Base-by-base conservation (phyloP, 2,329 filamentous ascomycete genomes). In the Hirsutella thompsonii region DNA sequence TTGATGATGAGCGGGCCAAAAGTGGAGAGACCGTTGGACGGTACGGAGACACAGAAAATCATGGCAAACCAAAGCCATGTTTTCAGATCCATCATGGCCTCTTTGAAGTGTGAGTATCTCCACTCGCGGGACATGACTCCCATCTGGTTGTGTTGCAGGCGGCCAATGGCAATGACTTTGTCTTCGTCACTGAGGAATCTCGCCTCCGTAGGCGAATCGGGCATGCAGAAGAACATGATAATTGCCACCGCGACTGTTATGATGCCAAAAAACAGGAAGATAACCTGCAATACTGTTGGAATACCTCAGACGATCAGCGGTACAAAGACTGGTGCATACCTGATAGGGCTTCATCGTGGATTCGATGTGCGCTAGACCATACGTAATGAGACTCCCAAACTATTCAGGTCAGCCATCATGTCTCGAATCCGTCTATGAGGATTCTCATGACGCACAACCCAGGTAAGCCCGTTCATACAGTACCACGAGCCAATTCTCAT, bases 1-100 rank as follows among this genome's bases (percentile, higher is more conserved):
- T 74, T 59, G 41, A 80, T 68, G 48, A 80, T 79, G 32, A 79
- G 57, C 1, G 71, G 72, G 0, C 75, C 76, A 46, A 79, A 79
- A 0, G 72, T 74, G 0, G 69, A 67, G 37, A 79, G 56, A 8
- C 75, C 74, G 4, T 74, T 75, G 28, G 68, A 73, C 0, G 75
- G 74, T 8, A 79, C 56, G 37, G 70, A 72, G 47, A 79, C 71
- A 38, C 70, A 61, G 32, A 74, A 67, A 47, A 72, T 64, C 57
- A 74, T 61, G n/a, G 53, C 48, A 23, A 76, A 68, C 70, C 72
- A 76, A 21, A 72, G 57, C 70, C 72, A 80, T 0, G 74, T 76
- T 54, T 81, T 79, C n/a, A 64, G 47, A 44, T 80, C 76, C 0
- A 66, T 46, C 10, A 70, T 53, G 0, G 74, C 64, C 49, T 81